phyloP scores from a whole-genome alignment of 2,329 filamentous ascomycete species.

The Periconia macrospinosa region DNA sequence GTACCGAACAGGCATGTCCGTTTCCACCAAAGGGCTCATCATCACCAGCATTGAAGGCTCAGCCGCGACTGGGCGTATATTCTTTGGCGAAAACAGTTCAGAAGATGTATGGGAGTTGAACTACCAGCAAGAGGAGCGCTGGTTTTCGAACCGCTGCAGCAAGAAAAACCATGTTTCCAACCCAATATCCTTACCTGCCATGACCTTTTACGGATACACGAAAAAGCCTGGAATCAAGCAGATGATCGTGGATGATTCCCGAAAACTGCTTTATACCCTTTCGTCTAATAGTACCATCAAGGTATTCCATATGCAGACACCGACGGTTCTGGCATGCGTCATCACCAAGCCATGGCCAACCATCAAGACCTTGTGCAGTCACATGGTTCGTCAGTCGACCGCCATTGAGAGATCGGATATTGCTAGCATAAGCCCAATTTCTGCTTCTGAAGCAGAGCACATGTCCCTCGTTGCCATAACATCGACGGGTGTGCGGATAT shows the following conservation, averaged over 20 bases:
- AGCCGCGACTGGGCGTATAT: constrained; percentile 79
- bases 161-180: constrained; percentile 85
- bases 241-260: constrained; percentile 85
- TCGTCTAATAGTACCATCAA: constrained; percentile 87
- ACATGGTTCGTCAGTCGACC: constrained; percentile 75
- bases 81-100: constrained; percentile 79
- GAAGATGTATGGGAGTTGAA: constrained; percentile 92
- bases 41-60: constrained; percentile 80
- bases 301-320: constrained; percentile 80
- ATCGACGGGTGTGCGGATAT: constrained; percentile 86
- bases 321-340: constrained; percentile 54
- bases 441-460: constrained; percentile 75
- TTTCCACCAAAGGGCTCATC: constrained; percentile 74
- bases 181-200: constrained; percentile 63
- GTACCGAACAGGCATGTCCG: constrained; percentile 86
- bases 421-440: constrained; percentile 83
- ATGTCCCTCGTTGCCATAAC: constrained; percentile 90
- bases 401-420: constrained; percentile 71
- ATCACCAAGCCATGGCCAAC: constrained; percentile 58
- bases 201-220: constrained; percentile 25
- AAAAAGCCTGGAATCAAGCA: constrained; percentile 67
- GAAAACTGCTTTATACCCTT: constrained; percentile 87
- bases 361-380: constrained; percentile 72
- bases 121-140: constrained; percentile 96
- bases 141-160: constrained; percentile 87